These are phyloP conservation scores for Allomyces javanicus DNA, from an alignment of 192 early-diverging fungal species.

Conservation along the genomic window DNA sequence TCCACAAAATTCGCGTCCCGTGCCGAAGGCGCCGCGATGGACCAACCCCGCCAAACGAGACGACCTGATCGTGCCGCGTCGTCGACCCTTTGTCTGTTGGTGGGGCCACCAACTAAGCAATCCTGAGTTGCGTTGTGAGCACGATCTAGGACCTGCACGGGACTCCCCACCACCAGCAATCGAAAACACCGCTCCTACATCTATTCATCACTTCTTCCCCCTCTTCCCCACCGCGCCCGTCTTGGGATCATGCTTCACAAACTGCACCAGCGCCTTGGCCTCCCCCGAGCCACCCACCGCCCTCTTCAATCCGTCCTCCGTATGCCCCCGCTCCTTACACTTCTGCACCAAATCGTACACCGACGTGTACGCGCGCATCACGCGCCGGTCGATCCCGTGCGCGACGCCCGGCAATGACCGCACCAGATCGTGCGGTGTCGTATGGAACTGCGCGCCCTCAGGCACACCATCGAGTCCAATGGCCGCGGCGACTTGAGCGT, in stretches of 20 bases:
- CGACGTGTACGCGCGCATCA: not conserved
- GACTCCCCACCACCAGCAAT: no score
- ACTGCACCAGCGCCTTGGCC: not conserved
- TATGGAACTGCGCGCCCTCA: not conserved
- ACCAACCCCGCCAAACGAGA: no score
- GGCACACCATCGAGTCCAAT: slow-evolving; percentile 40
- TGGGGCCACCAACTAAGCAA: no score
- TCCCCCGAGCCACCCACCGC: not conserved
- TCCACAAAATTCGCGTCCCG: no score
- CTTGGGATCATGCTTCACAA: not conserved
- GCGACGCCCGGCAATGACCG: not conserved
- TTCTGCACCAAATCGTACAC: not conserved
- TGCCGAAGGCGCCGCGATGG: no score
- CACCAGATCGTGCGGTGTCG: not conserved
- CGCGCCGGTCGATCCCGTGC: not conserved
- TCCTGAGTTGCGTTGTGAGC: no score
- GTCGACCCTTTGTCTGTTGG: no score
- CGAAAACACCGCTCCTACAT: no score
- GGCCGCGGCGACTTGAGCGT: slow-evolving; percentile 38
- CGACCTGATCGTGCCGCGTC: no score
- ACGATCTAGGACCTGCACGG: no score
- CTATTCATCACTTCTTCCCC: no score
- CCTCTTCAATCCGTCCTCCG: not conserved
- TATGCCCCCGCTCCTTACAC: not conserved
- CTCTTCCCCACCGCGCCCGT: no score